A percentile compares a stretch with the other conserved stretches of the same genome.
Evolutionary conservation across 1,284 basidiomycete genomes (phyloP).

Genomic region (Cryptococcus sp.): DNA sequence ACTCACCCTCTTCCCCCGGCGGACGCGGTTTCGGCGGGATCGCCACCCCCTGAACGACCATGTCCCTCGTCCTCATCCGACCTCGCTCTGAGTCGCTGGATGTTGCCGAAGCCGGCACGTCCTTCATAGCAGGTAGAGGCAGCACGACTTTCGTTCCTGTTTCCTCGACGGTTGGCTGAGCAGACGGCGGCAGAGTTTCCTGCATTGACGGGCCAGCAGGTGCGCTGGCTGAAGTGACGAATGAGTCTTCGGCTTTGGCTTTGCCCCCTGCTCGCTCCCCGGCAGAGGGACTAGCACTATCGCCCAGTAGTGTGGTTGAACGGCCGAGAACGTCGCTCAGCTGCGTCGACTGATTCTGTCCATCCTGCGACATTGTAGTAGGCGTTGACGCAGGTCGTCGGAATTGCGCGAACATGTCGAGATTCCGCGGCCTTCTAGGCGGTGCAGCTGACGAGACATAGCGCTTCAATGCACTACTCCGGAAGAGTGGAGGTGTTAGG

Average conservation of each 20-base stretch:
- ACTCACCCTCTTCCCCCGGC: slow-evolving; percentile 48
- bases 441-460: neutral
- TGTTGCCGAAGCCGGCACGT: neutral
- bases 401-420: slow-evolving; percentile 14
- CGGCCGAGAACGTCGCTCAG: slow-evolving; percentile 14
- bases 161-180: neutral
- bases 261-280: neutral
- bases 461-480: no score
- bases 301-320: neutral
- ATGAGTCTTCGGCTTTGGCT: slow-evolving; percentile 2
- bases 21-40: slow-evolving; percentile 43
- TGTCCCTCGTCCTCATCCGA: slow-evolving; percentile 19
- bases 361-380: neutral
- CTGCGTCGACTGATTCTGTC: neutral
- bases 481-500: neutral
- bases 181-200: slow-evolving; percentile 25
- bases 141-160: slow-evolving; percentile 10
- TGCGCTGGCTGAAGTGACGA: slow-evolving; percentile 27
- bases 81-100: neutral
- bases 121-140: slow-evolving; percentile 25
- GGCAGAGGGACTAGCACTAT: neutral
- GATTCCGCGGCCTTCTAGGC: slow-evolving; percentile 1
- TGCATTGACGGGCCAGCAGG: slow-evolving; percentile 30
- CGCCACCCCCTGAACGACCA: slow-evolving; percentile 35
- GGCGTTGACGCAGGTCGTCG: slow-evolving; percentile 2